Evolutionary conservation across 2,329 filamentous ascomycete species (phyloP).

Genomic region (Elsinoe batatas): DNA sequence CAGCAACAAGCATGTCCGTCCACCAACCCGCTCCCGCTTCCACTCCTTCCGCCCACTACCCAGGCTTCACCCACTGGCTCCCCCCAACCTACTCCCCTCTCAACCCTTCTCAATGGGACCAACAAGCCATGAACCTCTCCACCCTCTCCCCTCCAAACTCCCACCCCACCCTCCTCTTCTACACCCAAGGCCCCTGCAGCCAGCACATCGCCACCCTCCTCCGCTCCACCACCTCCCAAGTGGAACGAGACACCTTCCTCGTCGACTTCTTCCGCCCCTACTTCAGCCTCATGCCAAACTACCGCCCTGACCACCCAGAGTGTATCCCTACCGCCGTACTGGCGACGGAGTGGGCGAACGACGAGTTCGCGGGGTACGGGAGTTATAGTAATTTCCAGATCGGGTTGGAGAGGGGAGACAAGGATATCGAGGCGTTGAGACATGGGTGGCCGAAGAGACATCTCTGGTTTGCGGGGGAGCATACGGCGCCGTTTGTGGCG

Average conservation of each 20-base stretch:
- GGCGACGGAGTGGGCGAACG: slow-evolving; percentile 67
- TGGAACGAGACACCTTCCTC: slow-evolving; percentile 47
- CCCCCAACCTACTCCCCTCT: slow-evolving; percentile 56
- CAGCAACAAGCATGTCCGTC: slow-evolving; percentile 28
- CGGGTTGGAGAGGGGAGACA: slow-evolving; percentile 59
- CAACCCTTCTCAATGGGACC: slow-evolving; percentile 52
- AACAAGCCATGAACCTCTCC: slow-evolving; percentile 62
- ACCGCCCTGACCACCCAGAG: slow-evolving; percentile 40
- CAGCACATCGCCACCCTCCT: slow-evolving; percentile 39
- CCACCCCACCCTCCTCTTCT: slow-evolving; percentile 81
- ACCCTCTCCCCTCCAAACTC: slow-evolving; percentile 48
- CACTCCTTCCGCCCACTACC: slow-evolving; percentile 33
- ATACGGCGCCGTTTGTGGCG: slow-evolving; percentile 82
- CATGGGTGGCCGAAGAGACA: slow-evolving; percentile 50
- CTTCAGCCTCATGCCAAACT: slow-evolving; percentile 64
- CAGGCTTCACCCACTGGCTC: slow-evolving; percentile 69
- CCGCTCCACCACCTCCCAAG: slow-evolving; percentile 26
- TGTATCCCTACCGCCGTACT: slow-evolving; percentile 57
- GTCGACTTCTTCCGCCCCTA: slow-evolving; percentile 66
- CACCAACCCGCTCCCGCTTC: slow-evolving; percentile 22
- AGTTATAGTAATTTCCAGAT: slow-evolving; percentile 80
- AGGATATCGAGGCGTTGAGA: slow-evolving; percentile 56
- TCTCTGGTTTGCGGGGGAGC: slow-evolving; percentile 81
- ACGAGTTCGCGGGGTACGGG: slow-evolving; percentile 70
- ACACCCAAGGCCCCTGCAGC: slow-evolving; percentile 58